Evolutionary conservation across 192 early-diverging fungal genomes (phyloP).

Genomic region (Kappamyces sp.): DNA sequence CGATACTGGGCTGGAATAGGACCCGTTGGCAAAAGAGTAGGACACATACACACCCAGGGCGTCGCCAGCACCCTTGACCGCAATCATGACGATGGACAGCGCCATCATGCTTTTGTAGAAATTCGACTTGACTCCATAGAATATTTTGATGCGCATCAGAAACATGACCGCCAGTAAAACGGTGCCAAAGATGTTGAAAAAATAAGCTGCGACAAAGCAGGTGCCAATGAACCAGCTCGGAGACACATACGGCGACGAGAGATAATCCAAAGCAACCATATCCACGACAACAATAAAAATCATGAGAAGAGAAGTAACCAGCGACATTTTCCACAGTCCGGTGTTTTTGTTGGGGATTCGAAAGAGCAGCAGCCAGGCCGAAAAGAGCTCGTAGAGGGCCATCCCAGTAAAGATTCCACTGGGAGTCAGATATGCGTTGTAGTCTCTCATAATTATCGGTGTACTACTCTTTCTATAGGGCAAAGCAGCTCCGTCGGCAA

Average conservation of each 20-base stretch:
- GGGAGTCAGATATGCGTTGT: conserved; percentile 9
- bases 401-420: conserved; percentile 6
- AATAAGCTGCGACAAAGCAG: conserved; percentile 4
- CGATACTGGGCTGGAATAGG: too few relatives aligned
- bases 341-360: not conserved
- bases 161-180: conserved; percentile 1
- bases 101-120: too few relatives aligned
- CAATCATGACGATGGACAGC: too few relatives aligned
- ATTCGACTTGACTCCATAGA: not conserved
- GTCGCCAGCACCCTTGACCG: not conserved
- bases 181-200: conserved; percentile 7
- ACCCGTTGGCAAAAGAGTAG: not conserved
- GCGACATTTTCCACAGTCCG: conserved; percentile 2
- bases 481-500: too few relatives aligned
- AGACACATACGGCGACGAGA: conserved; percentile 12
- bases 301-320: not conserved
- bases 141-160: conserved; percentile 8
- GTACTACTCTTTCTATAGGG: too few relatives aligned
- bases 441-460: not conserved
- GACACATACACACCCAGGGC: not conserved
- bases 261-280: conserved; percentile 8
- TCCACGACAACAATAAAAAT: not conserved
- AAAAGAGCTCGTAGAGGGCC: not conserved
- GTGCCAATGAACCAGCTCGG: not conserved
- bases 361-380: not conserved